These are phyloP conservation scores for Geum urbanum DNA, from an alignment of 306 rosid species.

Conservation along the genomic window DNA sequence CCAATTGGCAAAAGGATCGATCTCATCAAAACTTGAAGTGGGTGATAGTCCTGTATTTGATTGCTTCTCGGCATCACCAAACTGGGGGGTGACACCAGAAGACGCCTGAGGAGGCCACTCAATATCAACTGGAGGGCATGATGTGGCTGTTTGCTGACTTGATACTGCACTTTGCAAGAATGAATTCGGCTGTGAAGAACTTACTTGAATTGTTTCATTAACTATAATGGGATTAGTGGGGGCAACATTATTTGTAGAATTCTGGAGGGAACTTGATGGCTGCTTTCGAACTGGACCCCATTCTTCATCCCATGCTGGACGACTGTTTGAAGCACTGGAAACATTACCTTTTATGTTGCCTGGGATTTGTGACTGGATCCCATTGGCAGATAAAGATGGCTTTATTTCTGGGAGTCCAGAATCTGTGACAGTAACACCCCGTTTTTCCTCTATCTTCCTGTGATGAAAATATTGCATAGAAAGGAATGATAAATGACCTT, in stretches of 20 bases:
- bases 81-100: conserved; percentile 37
- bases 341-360: conserved; percentile 37
- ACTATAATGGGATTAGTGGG: conserved; percentile 34
- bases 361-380: conserved; percentile 43
- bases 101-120: conserved; percentile 89
- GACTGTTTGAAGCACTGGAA: conserved; percentile 42
- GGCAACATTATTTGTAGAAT: conserved; percentile 26
- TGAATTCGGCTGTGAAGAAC: conserved; percentile 39
- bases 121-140: conserved; percentile 77
- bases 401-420: conserved; percentile 71
- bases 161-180: conserved; percentile 35
- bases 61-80: conserved; percentile 55
- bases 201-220: conserved; percentile 38
- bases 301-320: conserved; percentile 88
- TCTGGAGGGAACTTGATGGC: conserved; percentile 35
- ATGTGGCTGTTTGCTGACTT: conserved; percentile 48
- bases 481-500: not conserved
- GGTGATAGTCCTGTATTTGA: conserved; percentile 47
- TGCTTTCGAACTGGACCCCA: conserved; percentile 60
- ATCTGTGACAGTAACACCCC: conserved; percentile 79
- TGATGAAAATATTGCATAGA: conserved; percentile 15
- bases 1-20: conserved; percentile 94
- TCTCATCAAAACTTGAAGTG: conserved; percentile 50
- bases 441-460: conserved; percentile 94
- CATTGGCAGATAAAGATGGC: conserved; percentile 47